Percentiles rank a stretch among this genome's conserved stretches.
These are phyloP conservation scores for Xylaria polymorpha DNA, from an alignment of 2,329 filamentous ascomycete genomes.

Conservation along the genomic window DNA sequence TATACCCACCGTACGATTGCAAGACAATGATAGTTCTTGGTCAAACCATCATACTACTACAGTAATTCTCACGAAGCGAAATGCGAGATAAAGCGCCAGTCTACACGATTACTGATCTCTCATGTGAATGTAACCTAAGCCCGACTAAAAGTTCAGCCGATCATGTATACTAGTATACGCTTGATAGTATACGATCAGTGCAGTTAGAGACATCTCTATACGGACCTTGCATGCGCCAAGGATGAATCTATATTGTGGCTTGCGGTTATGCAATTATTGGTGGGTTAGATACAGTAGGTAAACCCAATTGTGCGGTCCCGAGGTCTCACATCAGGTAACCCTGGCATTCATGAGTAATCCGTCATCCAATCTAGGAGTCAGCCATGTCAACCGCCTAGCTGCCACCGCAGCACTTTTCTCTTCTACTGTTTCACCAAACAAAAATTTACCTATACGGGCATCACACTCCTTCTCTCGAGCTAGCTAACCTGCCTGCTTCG, in stretches of 20 bases:
- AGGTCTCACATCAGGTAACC: background rate
- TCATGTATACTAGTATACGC: background rate
- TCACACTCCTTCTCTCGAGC: background rate
- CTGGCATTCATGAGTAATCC: background rate
- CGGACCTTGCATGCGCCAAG: slow-evolving; percentile 12
- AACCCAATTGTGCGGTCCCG: background rate
- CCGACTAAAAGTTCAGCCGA: background rate
- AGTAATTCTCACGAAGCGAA: background rate
- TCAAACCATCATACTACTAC: slow-evolving; percentile 14
- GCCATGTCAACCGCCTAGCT: background rate
- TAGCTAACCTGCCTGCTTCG: background rate
- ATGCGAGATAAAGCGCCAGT: background rate
- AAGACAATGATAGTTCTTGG: background rate
- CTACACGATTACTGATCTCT: background rate
- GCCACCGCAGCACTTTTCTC: background rate
- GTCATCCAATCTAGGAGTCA: background rate
- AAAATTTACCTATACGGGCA: background rate
- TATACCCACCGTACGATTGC: background rate
- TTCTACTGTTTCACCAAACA: background rate
- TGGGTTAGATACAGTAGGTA: background rate
- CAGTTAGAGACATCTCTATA: slow-evolving; percentile 20
- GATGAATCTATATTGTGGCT: background rate
- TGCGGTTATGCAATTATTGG: slow-evolving; percentile 7
- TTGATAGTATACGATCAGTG: slow-evolving; percentile 27
- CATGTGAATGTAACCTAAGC: slow-evolving; percentile 7